Evolutionary conservation across 1,284 basidiomycete species (phyloP).

Genomic region (Golubevia pallescens): DNA sequence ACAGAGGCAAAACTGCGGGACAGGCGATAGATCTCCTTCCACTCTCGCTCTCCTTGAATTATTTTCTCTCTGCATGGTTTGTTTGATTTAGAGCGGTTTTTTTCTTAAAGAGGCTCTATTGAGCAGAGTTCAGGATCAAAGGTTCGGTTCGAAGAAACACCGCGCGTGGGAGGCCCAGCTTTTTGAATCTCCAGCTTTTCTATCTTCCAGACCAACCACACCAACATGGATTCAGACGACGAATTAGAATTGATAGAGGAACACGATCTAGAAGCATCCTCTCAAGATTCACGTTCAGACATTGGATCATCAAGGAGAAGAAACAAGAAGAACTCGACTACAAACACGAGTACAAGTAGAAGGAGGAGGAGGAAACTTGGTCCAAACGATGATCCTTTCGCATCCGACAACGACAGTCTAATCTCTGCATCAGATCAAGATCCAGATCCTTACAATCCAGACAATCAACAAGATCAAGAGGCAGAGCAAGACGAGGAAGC

Average conservation of each 20-base stretch:
- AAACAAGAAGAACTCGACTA: conserved; percentile 15
- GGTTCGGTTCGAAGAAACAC: no score
- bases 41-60: no score
- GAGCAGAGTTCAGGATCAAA: no score
- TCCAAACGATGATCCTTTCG: conserved; percentile 1
- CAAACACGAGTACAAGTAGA: conserved; percentile 13
- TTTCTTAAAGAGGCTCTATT: no score
- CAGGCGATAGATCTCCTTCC: no score
- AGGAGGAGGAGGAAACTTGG: background rate
- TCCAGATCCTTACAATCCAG: background rate
- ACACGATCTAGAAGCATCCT: conserved; percentile 13
- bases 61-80: no score
- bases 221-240: conserved; percentile 22
- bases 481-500: conserved; percentile 14
- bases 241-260: conserved; percentile 40
- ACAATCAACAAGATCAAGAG: background rate
- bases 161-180: no score
- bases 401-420: conserved; percentile 6
- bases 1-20: no score
- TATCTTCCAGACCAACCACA: no score
- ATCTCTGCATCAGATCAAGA: background rate
- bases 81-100: no score
- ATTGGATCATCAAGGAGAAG: conserved; percentile 4
- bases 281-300: conserved; percentile 16
- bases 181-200: no score